Evolutionary conservation across 257 asterid genomes (phyloP).

Genomic region (Solanum etuberosum): DNA sequence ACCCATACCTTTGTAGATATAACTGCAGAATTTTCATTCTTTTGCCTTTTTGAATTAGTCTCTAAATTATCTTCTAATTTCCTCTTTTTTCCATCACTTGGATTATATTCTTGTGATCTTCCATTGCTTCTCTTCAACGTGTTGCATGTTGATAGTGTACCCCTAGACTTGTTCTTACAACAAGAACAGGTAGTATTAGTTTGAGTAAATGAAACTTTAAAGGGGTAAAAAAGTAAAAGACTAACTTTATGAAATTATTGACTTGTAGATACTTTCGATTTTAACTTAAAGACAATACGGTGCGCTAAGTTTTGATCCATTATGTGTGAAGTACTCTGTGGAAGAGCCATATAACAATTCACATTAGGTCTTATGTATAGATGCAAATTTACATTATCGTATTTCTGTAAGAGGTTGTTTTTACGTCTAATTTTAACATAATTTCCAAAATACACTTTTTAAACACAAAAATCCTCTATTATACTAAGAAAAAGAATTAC

Average conservation of each 20-base stretch:
- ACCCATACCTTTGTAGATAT: constrained; percentile 7
- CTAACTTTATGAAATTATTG: neutral
- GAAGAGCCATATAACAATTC: neutral
- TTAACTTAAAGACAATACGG: neutral
- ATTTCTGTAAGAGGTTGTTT: neutral
- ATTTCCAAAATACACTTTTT: neutral
- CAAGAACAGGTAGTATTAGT: neutral
- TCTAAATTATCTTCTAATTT: constrained; percentile 9
- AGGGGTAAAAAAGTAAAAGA: neutral
- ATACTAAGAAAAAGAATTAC: neutral
- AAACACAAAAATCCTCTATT: neutral
- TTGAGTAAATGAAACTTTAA: neutral
- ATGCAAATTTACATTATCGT: neutral
- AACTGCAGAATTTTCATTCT: neutral
- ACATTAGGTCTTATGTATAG: neutral
- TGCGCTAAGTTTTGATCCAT: neutral
- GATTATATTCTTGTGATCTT: neutral
- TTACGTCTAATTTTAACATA: neutral
- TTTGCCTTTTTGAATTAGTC: constrained; percentile 7
- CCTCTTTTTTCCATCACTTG: constrained; percentile 11
- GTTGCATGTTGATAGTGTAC: neutral
- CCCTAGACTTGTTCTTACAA: constrained; percentile 7
- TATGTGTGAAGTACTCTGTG: neutral
- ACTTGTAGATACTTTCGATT: neutral
- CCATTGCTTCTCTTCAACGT: constrained; percentile 3